A percentile compares a stretch with the other conserved stretches of the same genome.
phyloP scores from a whole-genome alignment of 176 grass and related monocot species.

The Ampelocalamus luodianensis region DNA sequence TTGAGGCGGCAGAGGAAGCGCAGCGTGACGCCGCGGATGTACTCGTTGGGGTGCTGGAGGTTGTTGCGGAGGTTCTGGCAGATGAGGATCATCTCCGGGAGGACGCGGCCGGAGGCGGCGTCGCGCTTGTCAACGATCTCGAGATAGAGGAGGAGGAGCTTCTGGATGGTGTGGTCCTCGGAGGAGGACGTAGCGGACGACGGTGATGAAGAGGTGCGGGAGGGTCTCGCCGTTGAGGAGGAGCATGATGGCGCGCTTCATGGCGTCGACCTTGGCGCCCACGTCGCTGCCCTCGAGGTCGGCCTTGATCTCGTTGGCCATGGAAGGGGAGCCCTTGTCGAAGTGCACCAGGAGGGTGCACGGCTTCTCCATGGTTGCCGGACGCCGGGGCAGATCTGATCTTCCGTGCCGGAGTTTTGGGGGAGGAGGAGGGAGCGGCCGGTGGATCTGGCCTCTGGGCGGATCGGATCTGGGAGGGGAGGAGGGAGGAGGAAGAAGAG shows the following conservation, averaged over 20 bases:
- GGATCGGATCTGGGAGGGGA: background rate
- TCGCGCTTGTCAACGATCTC: slow-evolving; percentile 66
- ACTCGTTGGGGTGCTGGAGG: slow-evolving; percentile 83
- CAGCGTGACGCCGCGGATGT: slow-evolving; percentile 73
- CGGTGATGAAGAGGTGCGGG: slow-evolving; percentile 68
- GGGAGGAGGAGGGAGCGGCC: background rate
- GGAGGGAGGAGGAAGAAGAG: background rate
- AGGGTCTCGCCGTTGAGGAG: slow-evolving; percentile 63
- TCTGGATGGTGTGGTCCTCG: slow-evolving; percentile 73
- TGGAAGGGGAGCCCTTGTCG: slow-evolving; percentile 68
- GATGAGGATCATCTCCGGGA: slow-evolving; percentile 96
- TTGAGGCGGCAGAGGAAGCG: slow-evolving; percentile 74
- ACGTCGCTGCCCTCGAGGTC: slow-evolving; percentile 63
- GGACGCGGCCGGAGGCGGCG: slow-evolving; percentile 51
- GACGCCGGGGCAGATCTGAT: background rate
- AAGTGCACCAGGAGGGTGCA: slow-evolving; percentile 72
- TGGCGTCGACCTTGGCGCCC: slow-evolving; percentile 53
- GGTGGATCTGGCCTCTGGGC: slow-evolving; percentile 20
- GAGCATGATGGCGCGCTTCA: slow-evolving; percentile 70
- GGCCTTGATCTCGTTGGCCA: slow-evolving; percentile 72
- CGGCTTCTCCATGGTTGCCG: slow-evolving; percentile 52
- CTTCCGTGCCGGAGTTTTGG: background rate
- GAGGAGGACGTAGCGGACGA: slow-evolving; percentile 69
- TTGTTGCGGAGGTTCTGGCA: slow-evolving; percentile 93
- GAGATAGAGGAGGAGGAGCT: slow-evolving; percentile 69